Conservation (phyloP, 2,329 filamentous ascomycete species). For the Coleophoma eucalyptorum region DNA sequence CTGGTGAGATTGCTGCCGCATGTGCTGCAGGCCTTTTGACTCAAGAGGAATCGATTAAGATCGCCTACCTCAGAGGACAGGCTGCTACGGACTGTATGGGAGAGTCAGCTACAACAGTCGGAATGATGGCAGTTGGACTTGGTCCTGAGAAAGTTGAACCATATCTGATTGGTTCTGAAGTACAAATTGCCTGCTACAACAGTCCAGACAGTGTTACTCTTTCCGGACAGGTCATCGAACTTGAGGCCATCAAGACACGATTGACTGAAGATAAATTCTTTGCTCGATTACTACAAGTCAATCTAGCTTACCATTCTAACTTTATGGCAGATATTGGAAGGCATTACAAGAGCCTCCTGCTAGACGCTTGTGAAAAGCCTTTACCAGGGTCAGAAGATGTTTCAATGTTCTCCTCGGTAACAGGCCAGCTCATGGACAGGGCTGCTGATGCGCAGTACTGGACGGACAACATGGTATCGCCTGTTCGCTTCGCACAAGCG, state of each 20-base stretch:
- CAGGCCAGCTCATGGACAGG: background rate
- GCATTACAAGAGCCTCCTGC: constrained; percentile 1
- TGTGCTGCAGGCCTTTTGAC: constrained; percentile 18
- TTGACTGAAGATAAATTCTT: constrained; percentile 27
- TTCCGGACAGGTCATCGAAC: constrained; percentile 21
- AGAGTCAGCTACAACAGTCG: constrained; percentile 25
- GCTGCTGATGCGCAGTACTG: constrained; percentile 9
- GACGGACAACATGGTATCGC: constrained; percentile 12
- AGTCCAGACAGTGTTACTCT: constrained; percentile 32
- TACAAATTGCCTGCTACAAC: constrained; percentile 29
- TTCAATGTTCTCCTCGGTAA: constrained; percentile 3
- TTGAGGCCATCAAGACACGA: constrained; percentile 4
- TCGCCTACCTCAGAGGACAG: constrained; percentile 6
- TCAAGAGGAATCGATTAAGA: background rate
- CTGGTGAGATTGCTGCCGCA: constrained; percentile 30
- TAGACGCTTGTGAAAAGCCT: background rate
- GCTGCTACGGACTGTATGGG: background rate
- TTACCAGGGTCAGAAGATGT: background rate
- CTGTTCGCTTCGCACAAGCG: constrained; percentile 10
- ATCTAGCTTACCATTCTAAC: constrained; percentile 35
- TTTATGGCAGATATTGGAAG: constrained; percentile 28
- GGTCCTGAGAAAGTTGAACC: constrained; percentile 10
- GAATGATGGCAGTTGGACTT: constrained; percentile 43
- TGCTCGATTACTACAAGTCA: constrained; percentile 28
- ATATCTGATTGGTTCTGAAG: constrained; percentile 12